Conservation (phyloP, 495 filamentous ascomycete species). For the Paragyromitra xinjiangensis region DNA sequence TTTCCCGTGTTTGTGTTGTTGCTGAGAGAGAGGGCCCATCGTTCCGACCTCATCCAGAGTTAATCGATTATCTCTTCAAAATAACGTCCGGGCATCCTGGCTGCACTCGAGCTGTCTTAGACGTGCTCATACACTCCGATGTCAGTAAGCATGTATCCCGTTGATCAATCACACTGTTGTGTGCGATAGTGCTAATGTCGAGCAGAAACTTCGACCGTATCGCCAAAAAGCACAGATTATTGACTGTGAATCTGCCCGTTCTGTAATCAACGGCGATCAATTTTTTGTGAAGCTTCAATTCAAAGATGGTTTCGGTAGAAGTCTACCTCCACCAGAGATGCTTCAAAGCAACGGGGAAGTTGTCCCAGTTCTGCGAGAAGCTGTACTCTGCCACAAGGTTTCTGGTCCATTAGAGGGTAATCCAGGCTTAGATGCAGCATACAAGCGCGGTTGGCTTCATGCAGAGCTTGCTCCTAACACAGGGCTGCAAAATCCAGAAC, state of each 20-base stretch:
- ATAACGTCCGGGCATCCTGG: constrained; percentile 22
- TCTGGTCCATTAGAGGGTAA: constrained; percentile 4
- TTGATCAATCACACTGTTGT: background rate
- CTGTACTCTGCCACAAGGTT: constrained; percentile 2
- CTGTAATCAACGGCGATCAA: background rate
- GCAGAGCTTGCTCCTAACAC: constrained; percentile 5
- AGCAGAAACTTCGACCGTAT: constrained; percentile 8
- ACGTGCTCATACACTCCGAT: constrained; percentile 18
- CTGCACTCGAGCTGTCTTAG: constrained; percentile 10
- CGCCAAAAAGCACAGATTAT: background rate
- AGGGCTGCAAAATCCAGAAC: background rate
- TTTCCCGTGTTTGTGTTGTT: constrained; percentile 9
- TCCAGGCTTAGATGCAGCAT: constrained; percentile 3
- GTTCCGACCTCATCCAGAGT: background rate
- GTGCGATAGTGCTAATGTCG: background rate
- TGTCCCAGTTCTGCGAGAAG: constrained; percentile 9
- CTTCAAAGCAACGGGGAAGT: constrained; percentile 2
- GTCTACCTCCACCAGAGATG: background rate
- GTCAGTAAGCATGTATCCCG: background rate
- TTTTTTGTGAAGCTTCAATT: constrained; percentile 1
- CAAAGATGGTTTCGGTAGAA: constrained; percentile 11
- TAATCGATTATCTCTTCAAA: constrained; percentile 8
- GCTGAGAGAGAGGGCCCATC: constrained; percentile 13
- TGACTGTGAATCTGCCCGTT: constrained; percentile 1
- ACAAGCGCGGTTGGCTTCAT: constrained; percentile 24